Percentiles rank a stretch among this genome's conserved stretches.
Evolutionary conservation across 441 rosid genomes (phyloP).

Genomic region (Pelargonium australe): DNA sequence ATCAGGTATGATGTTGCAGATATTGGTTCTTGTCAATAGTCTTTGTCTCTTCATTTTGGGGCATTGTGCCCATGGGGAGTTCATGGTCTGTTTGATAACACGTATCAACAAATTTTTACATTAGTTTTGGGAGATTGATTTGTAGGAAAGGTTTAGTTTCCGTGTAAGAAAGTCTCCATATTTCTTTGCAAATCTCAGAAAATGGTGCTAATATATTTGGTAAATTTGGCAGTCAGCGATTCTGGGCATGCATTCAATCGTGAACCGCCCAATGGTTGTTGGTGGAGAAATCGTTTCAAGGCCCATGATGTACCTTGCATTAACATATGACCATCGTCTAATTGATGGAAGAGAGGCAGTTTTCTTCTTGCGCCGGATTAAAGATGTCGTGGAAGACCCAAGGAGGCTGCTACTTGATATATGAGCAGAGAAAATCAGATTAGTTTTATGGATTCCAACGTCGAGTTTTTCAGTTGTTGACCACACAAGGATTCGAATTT

Average conservation of each 20-base stretch:
- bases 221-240: conserved; percentile 38
- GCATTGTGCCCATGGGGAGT: too few species aligned
- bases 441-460: not conserved
- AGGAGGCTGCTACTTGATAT: conserved; percentile 48
- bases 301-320: conserved; percentile 57
- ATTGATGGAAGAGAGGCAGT: conserved; percentile 60
- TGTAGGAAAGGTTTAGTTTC: not conserved
- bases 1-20: not conserved
- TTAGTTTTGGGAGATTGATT: conserved; percentile 1
- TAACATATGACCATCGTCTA: conserved; percentile 51
- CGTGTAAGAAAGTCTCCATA: not conserved
- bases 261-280: conserved; percentile 50
- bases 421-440: conserved; percentile 17
- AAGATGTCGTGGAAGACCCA: conserved; percentile 53
- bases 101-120: too few species aligned
- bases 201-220: not conserved
- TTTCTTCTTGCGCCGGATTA: conserved; percentile 48
- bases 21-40: not conserved
- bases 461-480: conserved; percentile 2
- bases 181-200: not conserved
- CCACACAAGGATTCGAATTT: not conserved
- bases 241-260: conserved; percentile 52
- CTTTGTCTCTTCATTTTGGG: not conserved
- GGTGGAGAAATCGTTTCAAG: conserved; percentile 36
- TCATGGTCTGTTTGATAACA: not conserved